Base-by-base conservation (phyloP, 2,329 filamentous ascomycete genomes). In the Sporothrix sp. region DNA sequence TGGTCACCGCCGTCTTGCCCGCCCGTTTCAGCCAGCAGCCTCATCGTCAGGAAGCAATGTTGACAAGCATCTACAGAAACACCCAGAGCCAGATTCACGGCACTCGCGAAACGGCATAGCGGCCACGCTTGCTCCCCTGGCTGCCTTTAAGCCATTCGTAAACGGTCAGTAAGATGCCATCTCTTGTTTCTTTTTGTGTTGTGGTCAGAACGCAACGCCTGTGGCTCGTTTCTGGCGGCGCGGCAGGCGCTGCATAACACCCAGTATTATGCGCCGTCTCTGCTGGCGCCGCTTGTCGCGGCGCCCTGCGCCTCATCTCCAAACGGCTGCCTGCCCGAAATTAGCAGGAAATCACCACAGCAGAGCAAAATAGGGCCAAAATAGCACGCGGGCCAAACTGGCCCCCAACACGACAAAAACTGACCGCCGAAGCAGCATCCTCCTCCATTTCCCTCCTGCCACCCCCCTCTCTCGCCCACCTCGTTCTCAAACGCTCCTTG, bases 261-360 rank as follows among this genome's bases (percentile, higher is more conserved):
- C 36, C 16, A 6, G 27, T 21, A 36, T n/a, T 48, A 23, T 28
- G 30, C 35, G 48, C 38, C 30, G 36, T 23, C 20, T 48, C 16
- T 32, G 25, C 20, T 21, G 18, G 28, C 32, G 14, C 38, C 38
- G 25, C 38, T 21, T 42, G 23, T 3, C n/a, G 16, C 23, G 14
- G 11, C 8, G 38, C 38, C 23, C 49, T 47, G 33, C 44, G 35
- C 39, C 51, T 48, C 45, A 30, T 33, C 35, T 49, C 33, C 28
- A 45, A 46, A 46, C 46, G 51, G 51, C 46, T 52, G 51, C 51
- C 51, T 52, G 45, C 18, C 44, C 50, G 43, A 47, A 42, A 51
- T 42, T 51, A 25, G 42, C 23, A 42, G 27, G 23, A 52, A 43
- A 52, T 38, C 35, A 42, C 21, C 16, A 45, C 28, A 43, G 18